A percentile compares a stretch with the other conserved stretches of the same genome.
These are phyloP conservation scores for Prosopis cineraria DNA, from an alignment of 306 rosid genomes.

Conservation along the genomic window DNA sequence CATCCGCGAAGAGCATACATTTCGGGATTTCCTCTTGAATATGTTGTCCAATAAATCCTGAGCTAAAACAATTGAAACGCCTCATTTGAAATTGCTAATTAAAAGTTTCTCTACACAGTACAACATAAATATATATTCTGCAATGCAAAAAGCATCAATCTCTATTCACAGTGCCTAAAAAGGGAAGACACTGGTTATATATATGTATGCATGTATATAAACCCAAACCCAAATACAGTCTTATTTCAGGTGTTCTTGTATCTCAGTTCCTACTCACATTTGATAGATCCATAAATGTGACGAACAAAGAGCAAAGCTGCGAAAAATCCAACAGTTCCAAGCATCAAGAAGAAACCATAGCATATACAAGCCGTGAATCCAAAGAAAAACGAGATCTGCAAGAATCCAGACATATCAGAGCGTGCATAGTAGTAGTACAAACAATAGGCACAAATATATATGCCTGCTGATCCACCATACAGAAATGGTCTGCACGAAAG, in stretches of 20 bases:
- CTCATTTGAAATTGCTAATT: too few species aligned
- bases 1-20: too few species aligned
- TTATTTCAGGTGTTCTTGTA: too few species aligned
- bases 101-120: too few species aligned
- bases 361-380: constrained; percentile 60
- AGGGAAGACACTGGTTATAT: constrained; percentile 37
- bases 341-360: constrained; percentile 58
- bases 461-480: constrained; percentile 56
- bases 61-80: too few species aligned
- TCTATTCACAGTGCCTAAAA: constrained; percentile 51
- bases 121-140: too few species aligned
- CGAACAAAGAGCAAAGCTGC: constrained; percentile 53
- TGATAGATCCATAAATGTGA: constrained; percentile 53
- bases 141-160: too few species aligned
- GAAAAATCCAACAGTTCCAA: constrained; percentile 49
- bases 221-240: too few species aligned
- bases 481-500: constrained; percentile 54
- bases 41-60: too few species aligned
- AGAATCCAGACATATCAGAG: constrained; percentile 56
- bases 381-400: constrained; percentile 58
- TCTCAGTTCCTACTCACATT: constrained; percentile 49
- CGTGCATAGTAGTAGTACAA: constrained; percentile 55
- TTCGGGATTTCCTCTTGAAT: too few species aligned
- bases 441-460: constrained; percentile 55
- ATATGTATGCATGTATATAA: too few species aligned